These are phyloP conservation scores for Gynochthodes officinalis DNA, from an alignment of 257 asterid genomes.

Conservation along the genomic window DNA sequence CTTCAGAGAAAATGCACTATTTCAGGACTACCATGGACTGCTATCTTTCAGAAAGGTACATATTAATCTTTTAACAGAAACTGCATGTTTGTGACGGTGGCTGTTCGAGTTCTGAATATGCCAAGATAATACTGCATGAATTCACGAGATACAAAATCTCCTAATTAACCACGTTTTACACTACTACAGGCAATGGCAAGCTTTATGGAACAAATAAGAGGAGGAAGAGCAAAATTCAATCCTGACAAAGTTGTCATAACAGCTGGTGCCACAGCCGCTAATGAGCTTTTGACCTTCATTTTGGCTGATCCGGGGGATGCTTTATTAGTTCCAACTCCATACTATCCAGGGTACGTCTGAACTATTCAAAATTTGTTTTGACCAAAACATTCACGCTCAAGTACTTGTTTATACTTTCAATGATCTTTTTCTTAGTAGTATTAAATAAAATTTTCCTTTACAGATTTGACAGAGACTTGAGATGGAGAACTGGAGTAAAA, in stretches of 20 bases:
- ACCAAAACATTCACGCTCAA: too few relatives aligned
- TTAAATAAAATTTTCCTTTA: neutral
- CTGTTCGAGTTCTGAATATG: neutral
- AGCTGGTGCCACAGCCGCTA: slow-evolving; percentile 94
- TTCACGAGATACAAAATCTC: neutral
- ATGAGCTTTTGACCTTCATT: slow-evolving; percentile 78
- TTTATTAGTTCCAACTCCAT: slow-evolving; percentile 84
- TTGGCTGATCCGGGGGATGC: slow-evolving; percentile 86
- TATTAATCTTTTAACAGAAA: neutral
- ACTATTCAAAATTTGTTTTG: too few relatives aligned
- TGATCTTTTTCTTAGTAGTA: neutral
- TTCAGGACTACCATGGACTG: slow-evolving; percentile 96
- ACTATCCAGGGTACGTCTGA: slow-evolving; percentile 79
- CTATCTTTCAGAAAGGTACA: slow-evolving; percentile 66
- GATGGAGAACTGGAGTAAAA: slow-evolving; percentile 54
- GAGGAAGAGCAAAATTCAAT: slow-evolving; percentile 67
- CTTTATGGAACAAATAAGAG: slow-evolving; percentile 85
- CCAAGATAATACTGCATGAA: neutral
- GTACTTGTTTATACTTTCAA: neutral
- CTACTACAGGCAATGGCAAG: slow-evolving; percentile 75
- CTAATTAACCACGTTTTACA: neutral
- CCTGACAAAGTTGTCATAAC: slow-evolving; percentile 80
- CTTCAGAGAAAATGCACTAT: slow-evolving; percentile 79
- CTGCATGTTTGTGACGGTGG: neutral
- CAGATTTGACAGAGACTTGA: slow-evolving; percentile 54